These are phyloP conservation scores for Aspergillus japonicus DNA, from an alignment of 2,329 filamentous ascomycete genomes.

Conservation along the genomic window DNA sequence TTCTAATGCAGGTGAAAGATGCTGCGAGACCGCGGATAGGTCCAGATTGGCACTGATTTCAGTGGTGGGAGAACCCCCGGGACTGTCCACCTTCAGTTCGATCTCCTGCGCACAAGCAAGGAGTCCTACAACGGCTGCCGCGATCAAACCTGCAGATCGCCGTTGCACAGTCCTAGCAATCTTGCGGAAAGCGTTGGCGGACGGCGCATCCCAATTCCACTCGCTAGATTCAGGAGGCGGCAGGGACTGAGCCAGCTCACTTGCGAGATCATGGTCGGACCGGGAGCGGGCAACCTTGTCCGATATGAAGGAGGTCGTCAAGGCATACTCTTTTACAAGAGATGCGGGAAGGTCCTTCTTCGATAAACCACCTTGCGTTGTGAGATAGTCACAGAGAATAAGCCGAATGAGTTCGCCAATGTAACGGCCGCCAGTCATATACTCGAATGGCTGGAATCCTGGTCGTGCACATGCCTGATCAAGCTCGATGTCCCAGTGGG, in stretches of 20 bases:
- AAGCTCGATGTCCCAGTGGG: constrained; percentile 67
- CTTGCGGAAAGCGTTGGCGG: constrained; percentile 60
- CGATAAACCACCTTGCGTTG: constrained; percentile 42
- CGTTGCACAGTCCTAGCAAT: constrained; percentile 70
- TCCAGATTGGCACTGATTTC: constrained; percentile 26
- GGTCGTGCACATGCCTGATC: constrained; percentile 67
- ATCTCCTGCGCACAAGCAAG: constrained; percentile 69
- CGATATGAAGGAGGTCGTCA: constrained; percentile 72
- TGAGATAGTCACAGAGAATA: constrained; percentile 66
- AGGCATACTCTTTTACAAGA: constrained; percentile 59
- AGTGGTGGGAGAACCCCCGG: constrained; percentile 35
- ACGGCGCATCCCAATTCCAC: constrained; percentile 63
- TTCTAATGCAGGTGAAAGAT: constrained; percentile 10
- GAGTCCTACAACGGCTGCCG: constrained; percentile 69
- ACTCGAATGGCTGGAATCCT: constrained; percentile 79
- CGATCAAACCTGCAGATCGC: constrained; percentile 71
- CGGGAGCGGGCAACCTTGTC: constrained; percentile 60
- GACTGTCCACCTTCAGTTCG: constrained; percentile 41
- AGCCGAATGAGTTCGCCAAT: constrained; percentile 73
- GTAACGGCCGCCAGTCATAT: constrained; percentile 78
- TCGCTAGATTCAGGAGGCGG: constrained; percentile 44
- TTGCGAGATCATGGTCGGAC: constrained; percentile 51
- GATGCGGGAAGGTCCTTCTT: constrained; percentile 52
- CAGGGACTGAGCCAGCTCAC: constrained; percentile 54
- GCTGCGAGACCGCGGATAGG: constrained; percentile 17